phyloP scores from a whole-genome alignment of 2,329 filamentous ascomycete genomes.

The Sphaerulina populicola region DNA sequence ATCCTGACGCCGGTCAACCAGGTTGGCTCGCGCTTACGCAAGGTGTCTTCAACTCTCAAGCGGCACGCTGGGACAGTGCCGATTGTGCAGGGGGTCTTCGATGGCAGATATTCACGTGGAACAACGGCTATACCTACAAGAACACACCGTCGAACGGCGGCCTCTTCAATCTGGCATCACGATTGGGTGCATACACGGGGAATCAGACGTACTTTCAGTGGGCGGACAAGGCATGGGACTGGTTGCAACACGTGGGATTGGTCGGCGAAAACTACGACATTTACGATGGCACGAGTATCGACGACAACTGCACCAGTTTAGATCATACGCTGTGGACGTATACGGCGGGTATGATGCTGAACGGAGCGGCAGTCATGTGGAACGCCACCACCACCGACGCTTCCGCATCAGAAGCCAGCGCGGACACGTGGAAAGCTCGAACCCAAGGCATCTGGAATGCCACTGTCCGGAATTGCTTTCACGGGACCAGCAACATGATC shows the following conservation, averaged over 20 bases:
- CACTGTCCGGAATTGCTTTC: constrained; percentile 36
- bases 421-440: constrained; percentile 20
- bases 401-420: constrained; percentile 4
- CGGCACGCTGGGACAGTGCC: constrained; percentile 32
- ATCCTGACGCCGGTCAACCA: constrained; percentile 33
- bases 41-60: constrained; percentile 36
- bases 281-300: constrained; percentile 42
- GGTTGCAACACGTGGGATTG: constrained; percentile 44
- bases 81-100: constrained; percentile 36
- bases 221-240: constrained; percentile 41
- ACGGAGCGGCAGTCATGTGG: constrained; percentile 39
- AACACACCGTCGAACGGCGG: constrained; percentile 52
- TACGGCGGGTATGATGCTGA: constrained; percentile 38
- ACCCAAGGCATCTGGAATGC: constrained; percentile 23
- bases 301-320: constrained; percentile 39
- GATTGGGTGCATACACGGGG: constrained; percentile 35
- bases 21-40: constrained; percentile 41
- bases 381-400: constrained; percentile 14
- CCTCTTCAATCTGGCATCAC: constrained; percentile 44
- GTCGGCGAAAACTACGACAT: constrained; percentile 47
- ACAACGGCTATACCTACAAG: constrained; percentile 45
- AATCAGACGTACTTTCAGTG: constrained; percentile 56
- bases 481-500: constrained; percentile 26
- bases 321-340: constrained; percentile 45
- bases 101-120: constrained; percentile 40